Evolutionary conservation across 208 protist genomes (phyloP).

Genomic region (Kentomonas sorsogonicus): DNA sequence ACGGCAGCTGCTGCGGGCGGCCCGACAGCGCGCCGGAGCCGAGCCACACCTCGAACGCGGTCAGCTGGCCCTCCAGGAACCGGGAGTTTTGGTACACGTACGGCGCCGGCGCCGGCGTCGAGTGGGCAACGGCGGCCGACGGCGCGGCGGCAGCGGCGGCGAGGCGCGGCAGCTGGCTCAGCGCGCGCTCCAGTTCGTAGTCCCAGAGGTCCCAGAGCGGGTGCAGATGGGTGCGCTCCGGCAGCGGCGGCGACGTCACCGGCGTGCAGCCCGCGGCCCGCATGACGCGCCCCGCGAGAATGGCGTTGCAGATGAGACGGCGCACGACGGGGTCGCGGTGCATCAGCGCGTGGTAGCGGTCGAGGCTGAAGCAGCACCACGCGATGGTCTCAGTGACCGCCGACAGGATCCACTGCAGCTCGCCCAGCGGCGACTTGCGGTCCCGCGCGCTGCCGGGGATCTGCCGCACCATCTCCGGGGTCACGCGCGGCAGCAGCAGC

Average conservation of each 20-base stretch:
- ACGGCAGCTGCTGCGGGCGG: conserved; percentile 95
- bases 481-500: conserved; percentile 81
- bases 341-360: conserved; percentile 94
- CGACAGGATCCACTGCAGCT: conserved; percentile 99
- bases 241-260: conserved; percentile 91
- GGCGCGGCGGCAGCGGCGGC: conserved; percentile 19
- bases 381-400: conserved; percentile 98
- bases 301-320: conserved; percentile 96
- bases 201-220: conserved; percentile 96
- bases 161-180: conserved; percentile 90
- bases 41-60: conserved; percentile 98
- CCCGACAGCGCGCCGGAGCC: conserved; percentile 87
- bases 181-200: conserved; percentile 86
- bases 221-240: conserved; percentile 92
- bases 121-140: neutral
- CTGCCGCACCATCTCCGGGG: conserved; percentile 80
- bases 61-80: conserved; percentile 98
- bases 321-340: conserved; percentile 94
- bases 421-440: conserved; percentile 90
- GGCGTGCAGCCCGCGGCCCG: conserved; percentile 93
- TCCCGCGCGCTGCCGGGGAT: conserved; percentile 68
- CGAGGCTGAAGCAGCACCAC: conserved; percentile 92
- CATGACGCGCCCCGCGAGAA: conserved; percentile 96
- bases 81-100: conserved; percentile 76
- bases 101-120: neutral